phyloP scores from a whole-genome alignment of 345 rosid genomes.

The Rhizophora mangle region DNA sequence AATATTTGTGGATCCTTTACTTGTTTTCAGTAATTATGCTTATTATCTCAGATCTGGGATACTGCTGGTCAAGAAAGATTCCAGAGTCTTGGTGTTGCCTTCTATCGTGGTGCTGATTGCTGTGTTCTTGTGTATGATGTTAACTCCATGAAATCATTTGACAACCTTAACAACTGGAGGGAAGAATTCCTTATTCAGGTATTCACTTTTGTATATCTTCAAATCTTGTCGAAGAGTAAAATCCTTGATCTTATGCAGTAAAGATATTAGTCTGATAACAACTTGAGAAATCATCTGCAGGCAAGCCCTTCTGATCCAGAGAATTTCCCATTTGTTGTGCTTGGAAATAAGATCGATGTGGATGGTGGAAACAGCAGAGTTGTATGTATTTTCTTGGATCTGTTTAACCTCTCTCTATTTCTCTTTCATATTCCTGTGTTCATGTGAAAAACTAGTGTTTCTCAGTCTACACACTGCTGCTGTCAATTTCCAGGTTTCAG shows the following conservation, averaged over 20 bases:
- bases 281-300: slow-evolving; percentile 12
- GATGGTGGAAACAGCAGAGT: slow-evolving; percentile 41
- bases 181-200: slow-evolving; percentile 92
- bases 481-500: slow-evolving; percentile 59
- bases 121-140: slow-evolving; percentile 90
- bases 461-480: not conserved
- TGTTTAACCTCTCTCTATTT: not conserved
- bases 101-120: slow-evolving; percentile 85
- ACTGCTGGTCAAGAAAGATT: slow-evolving; percentile 92
- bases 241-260: not conserved
- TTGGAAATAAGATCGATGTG: slow-evolving; percentile 35
- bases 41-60: slow-evolving; percentile 69
- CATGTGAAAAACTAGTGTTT: not conserved
- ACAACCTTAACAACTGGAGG: slow-evolving; percentile 84
- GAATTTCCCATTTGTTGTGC: slow-evolving; percentile 40
- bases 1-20: not conserved
- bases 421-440: not conserved
- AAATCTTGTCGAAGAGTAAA: not conserved
- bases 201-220: slow-evolving; percentile 1
- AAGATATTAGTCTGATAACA: not conserved
- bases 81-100: slow-evolving; percentile 86
- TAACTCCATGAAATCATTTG: slow-evolving; percentile 81
- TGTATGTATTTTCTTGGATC: slow-evolving; percentile 14
- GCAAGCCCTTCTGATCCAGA: slow-evolving; percentile 42
- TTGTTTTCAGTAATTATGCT: not conserved